Conservation (phyloP, 2,329 filamentous ascomycete genomes). For the Colletotrichum musicola region DNA sequence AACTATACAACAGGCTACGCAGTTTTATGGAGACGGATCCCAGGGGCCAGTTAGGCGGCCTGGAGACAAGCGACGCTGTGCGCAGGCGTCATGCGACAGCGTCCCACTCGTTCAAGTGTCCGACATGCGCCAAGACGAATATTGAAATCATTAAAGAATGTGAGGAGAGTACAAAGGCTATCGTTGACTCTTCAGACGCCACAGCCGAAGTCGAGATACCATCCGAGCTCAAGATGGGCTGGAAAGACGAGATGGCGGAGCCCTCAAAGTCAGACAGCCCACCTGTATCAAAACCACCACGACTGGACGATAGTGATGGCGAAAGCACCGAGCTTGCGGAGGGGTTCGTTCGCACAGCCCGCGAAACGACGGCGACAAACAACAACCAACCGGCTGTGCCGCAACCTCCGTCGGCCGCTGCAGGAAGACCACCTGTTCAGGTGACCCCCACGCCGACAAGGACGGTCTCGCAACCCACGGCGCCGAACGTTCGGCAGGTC, state of each 20-base stretch:
- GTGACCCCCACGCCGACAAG: constrained; percentile 46
- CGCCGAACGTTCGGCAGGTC: constrained; percentile 31
- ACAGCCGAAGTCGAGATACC: constrained; percentile 63
- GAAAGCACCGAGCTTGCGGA: constrained; percentile 67
- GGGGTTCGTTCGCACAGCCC: constrained; percentile 68
- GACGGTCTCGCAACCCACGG: constrained; percentile 44
- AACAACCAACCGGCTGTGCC: not conserved
- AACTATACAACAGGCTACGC: constrained; percentile 65
- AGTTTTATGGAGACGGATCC: constrained; percentile 95
- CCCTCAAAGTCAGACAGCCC: constrained; percentile 37
- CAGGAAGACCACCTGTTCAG: constrained; percentile 40
- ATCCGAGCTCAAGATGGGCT: constrained; percentile 73
- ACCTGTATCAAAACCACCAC: not conserved
- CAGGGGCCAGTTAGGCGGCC: constrained; percentile 88
- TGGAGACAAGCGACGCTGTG: constrained; percentile 79
- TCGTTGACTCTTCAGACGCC: constrained; percentile 43
- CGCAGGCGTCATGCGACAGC: constrained; percentile 77
- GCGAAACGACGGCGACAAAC: constrained; percentile 37
- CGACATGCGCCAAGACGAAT: constrained; percentile 78
- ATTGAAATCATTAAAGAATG: constrained; percentile 79
- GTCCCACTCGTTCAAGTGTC: constrained; percentile 76
- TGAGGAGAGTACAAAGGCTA: constrained; percentile 66
- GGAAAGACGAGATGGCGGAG: constrained; percentile 76
- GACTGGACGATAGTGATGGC: constrained; percentile 47
- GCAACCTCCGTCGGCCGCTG: not conserved